Conservation (phyloP, 208 protist species). For the Ichthyophonus hoferi region DNA sequence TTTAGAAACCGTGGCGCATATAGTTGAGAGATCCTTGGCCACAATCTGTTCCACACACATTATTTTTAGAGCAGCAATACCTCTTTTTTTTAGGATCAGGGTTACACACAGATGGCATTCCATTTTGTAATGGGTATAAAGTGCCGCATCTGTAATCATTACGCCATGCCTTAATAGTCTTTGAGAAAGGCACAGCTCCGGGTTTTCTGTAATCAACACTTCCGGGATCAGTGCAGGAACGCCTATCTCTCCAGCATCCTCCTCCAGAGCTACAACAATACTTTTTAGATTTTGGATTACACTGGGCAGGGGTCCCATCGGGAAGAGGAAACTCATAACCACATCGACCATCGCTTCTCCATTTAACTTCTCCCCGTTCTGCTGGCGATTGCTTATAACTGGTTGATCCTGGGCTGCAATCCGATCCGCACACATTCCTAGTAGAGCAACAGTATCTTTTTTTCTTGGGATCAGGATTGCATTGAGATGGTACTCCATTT, state of each 20-base stretch:
- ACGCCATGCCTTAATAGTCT: neutral
- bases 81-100: neutral
- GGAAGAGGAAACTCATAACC: neutral
- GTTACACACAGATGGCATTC: neutral
- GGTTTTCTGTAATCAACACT: neutral
- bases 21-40: too few species aligned
- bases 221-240: neutral
- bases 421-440: neutral
- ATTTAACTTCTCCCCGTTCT: too few species aligned
- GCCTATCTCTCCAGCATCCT: neutral
- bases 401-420: neutral
- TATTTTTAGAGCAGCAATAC: neutral
- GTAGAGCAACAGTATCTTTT: neutral
- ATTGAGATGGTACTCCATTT: neutral
- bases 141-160: neutral
- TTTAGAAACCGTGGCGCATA: too few species aligned
- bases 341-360: neutral
- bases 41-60: neutral
- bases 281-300: neutral
- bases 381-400: too few species aligned
- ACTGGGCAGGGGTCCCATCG: neutral
- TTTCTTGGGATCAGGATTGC: neutral
- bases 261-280: neutral
- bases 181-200: neutral
- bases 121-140: neutral